phyloP scores from a whole-genome alignment of 2,329 filamentous ascomycete species.

The Fusarium subtropicale region DNA sequence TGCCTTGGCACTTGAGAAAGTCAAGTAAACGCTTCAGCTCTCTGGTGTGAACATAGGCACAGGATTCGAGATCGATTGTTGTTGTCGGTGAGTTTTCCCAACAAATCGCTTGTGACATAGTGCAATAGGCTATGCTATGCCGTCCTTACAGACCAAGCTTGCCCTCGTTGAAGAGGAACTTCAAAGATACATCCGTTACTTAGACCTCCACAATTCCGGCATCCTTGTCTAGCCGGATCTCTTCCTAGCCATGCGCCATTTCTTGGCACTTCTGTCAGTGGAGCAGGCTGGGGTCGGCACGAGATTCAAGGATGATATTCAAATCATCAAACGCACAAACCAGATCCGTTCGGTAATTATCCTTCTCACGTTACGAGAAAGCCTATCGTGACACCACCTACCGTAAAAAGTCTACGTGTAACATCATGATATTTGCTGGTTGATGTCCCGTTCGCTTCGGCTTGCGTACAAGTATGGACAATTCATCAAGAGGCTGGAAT shows the following conservation, averaged over 20 bases:
- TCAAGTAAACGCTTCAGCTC: background rate
- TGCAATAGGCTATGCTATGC: background rate
- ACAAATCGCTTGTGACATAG: background rate
- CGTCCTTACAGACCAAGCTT: background rate
- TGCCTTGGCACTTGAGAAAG: conserved; percentile 18
- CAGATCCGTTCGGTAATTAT: background rate
- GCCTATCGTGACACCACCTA: background rate
- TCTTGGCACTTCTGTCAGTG: conserved; percentile 40
- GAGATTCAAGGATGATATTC: conserved; percentile 19
- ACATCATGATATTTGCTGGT: background rate
- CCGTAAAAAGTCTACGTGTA: background rate
- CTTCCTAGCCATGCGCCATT: conserved; percentile 40
- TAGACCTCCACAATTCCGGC: conserved; percentile 35
- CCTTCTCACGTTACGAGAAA: conserved; percentile 2
- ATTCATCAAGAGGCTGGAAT: background rate
- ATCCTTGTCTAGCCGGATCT: conserved; percentile 43
- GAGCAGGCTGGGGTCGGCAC: conserved; percentile 30
- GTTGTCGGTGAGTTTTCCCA: background rate
- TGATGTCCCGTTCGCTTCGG: conserved; percentile 1
- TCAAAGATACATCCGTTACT: conserved; percentile 10
- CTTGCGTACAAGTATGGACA: background rate
- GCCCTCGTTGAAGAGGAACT: background rate
- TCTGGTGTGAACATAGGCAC: background rate
- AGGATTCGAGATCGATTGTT: background rate
- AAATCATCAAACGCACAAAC: conserved; percentile 21